phyloP scores from a whole-genome alignment of 306 rosid species.

The Lathyrus aphaca region DNA sequence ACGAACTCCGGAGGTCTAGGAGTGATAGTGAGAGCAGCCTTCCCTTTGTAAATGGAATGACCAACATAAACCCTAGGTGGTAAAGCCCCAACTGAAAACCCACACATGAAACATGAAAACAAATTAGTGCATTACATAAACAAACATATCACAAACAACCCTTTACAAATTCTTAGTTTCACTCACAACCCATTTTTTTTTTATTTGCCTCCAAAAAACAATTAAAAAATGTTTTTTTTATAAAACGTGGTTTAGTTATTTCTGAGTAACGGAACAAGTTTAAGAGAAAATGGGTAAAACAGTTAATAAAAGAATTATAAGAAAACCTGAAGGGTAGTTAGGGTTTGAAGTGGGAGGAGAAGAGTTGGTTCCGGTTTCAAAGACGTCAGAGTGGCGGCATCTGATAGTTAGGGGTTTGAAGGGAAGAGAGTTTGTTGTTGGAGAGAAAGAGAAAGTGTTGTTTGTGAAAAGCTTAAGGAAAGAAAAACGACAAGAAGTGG shows the following conservation, averaged over 20 bases:
- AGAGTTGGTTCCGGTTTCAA: slow-evolving; percentile 47
- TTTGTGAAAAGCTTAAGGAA: slow-evolving; percentile 32
- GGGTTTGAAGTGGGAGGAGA: background rate
- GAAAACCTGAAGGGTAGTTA: slow-evolving; percentile 52
- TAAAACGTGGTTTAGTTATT: background rate
- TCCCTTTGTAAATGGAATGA: slow-evolving; percentile 95
- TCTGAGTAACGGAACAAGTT: slow-evolving; percentile 19
- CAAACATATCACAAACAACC: slow-evolving; percentile 2
- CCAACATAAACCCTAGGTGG: slow-evolving; percentile 84
- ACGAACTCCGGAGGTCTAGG: slow-evolving; percentile 84
- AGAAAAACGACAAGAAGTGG: slow-evolving; percentile 33
- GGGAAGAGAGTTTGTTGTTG: slow-evolving; percentile 33
- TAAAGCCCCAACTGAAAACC: slow-evolving; percentile 52
- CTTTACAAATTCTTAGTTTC: slow-evolving; percentile 9
- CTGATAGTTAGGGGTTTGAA: slow-evolving; percentile 47
- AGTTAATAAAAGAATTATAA: background rate
- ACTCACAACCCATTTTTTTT: background rate
- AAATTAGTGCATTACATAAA: slow-evolving; percentile 29
- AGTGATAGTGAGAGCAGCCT: slow-evolving; percentile 84
- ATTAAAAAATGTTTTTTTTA: too few species aligned
- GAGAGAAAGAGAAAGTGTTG: slow-evolving; percentile 27
- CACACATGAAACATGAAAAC: slow-evolving; percentile 17
- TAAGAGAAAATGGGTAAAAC: background rate
- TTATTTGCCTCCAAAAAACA: background rate
- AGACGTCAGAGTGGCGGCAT: slow-evolving; percentile 67